Evolutionary conservation across 768 basidiomycete genomes (phyloP).

Genomic region (Mycena chlorophos): DNA sequence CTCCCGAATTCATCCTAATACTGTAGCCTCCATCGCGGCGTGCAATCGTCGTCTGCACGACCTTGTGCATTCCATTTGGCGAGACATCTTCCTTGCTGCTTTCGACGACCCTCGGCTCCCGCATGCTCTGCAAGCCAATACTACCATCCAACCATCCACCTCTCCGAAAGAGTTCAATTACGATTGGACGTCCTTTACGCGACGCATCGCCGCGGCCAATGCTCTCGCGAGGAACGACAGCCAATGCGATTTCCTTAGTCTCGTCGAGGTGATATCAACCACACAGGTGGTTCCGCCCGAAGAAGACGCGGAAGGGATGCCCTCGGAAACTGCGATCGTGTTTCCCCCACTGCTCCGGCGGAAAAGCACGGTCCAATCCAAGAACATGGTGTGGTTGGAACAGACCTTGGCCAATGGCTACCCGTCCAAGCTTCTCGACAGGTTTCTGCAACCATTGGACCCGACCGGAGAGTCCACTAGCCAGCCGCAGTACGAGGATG

Average conservation of each 20-base stretch:
- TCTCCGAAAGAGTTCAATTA: slow-evolving; percentile 20
- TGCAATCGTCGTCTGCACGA: slow-evolving; percentile 34
- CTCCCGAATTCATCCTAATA: slow-evolving; percentile 20
- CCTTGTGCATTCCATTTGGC: slow-evolving; percentile 48
- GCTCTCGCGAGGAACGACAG: slow-evolving; percentile 6
- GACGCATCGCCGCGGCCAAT: slow-evolving; percentile 11
- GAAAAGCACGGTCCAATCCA: slow-evolving; percentile 23
- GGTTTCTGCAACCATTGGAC: slow-evolving; percentile 27
- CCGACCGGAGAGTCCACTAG: slow-evolving; percentile 21
- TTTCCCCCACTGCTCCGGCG: slow-evolving; percentile 18
- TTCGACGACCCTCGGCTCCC: slow-evolving; percentile 53
- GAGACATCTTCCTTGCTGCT: slow-evolving; percentile 45
- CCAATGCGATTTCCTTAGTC: slow-evolving; percentile 14
- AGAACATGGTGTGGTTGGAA: slow-evolving; percentile 38
- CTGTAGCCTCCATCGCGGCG: slow-evolving; percentile 34
- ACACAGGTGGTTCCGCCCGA: slow-evolving; percentile 7
- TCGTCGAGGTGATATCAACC: slow-evolving; percentile 24
- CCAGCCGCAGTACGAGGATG: slow-evolving; percentile 26
- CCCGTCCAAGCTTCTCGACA: slow-evolving; percentile 32
- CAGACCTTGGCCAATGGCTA: slow-evolving; percentile 31
- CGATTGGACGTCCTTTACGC: slow-evolving; percentile 19
- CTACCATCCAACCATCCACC: slow-evolving; percentile 2
- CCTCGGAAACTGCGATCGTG: not conserved
- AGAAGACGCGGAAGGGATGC: not conserved
- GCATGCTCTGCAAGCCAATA: slow-evolving; percentile 19